These are phyloP conservation scores for Cercospora sp. DNA, from an alignment of 2,329 filamentous ascomycete genomes.

Conservation along the genomic window DNA sequence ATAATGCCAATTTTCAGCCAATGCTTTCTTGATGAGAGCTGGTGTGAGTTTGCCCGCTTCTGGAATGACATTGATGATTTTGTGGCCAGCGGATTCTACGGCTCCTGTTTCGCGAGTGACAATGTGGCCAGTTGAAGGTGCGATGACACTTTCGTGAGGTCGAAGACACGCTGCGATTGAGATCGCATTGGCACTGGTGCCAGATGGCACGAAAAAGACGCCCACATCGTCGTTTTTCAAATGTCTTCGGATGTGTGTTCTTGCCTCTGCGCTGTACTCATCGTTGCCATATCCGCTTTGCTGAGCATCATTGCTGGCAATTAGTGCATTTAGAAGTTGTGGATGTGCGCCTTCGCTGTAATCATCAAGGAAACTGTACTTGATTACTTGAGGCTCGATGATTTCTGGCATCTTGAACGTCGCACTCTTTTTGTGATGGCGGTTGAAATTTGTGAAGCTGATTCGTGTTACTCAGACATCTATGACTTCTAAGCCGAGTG, in stretches of 20 bases:
- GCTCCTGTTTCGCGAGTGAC: slow-evolving; percentile 10
- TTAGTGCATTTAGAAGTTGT: slow-evolving; percentile 1
- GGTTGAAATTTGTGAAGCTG: background rate
- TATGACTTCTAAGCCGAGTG: background rate
- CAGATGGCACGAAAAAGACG: slow-evolving; percentile 8
- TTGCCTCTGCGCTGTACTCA: slow-evolving; percentile 7
- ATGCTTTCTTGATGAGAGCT: slow-evolving; percentile 1
- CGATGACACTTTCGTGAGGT: slow-evolving; percentile 11
- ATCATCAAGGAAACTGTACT: slow-evolving; percentile 8
- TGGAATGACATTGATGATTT: slow-evolving; percentile 9
- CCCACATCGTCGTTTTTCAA: slow-evolving; percentile 4
- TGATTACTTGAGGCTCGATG: slow-evolving; percentile 1
- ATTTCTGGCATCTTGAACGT: slow-evolving; percentile 5
- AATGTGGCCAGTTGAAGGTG: slow-evolving; percentile 4
- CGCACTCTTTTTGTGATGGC: background rate
- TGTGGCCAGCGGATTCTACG: slow-evolving; percentile 8
- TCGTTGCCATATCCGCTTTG: slow-evolving; percentile 12
- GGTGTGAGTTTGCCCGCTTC: slow-evolving; percentile 10
- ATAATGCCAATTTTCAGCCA: slow-evolving; percentile 12
- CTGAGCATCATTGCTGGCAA: slow-evolving; percentile 7
- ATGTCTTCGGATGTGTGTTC: background rate
- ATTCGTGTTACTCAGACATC: background rate
- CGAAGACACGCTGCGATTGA: slow-evolving; percentile 7
- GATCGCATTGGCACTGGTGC: slow-evolving; percentile 7
- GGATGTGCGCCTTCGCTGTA: slow-evolving; percentile 15